Conservation (phyloP, 2,329 filamentous ascomycete species). For the Neurospora crassa region DNA sequence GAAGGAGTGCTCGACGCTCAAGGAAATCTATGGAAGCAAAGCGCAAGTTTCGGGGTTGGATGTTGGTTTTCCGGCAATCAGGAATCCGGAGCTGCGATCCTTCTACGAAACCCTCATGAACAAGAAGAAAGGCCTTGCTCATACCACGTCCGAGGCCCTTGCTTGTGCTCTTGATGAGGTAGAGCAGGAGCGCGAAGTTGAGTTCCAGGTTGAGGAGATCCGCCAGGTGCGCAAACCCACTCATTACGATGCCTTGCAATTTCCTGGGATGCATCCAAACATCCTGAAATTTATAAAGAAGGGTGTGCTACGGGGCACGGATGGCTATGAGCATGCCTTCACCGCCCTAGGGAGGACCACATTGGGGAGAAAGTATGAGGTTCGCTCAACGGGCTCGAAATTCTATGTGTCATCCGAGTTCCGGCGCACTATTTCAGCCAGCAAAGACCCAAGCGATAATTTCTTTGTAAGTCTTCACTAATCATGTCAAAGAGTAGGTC, state of each 20-base stretch:
- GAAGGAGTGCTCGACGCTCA: constrained; percentile 45
- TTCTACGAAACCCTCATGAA: background rate
- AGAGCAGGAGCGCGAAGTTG: constrained; percentile 49
- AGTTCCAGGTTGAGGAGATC: constrained; percentile 46
- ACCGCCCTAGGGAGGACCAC: constrained; percentile 16
- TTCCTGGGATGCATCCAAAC: constrained; percentile 36
- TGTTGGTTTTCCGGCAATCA: background rate
- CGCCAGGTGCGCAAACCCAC: constrained; percentile 41
- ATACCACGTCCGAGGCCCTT: background rate
- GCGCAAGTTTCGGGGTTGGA: constrained; percentile 16
- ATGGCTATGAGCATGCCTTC: constrained; percentile 1
- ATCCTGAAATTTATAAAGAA: constrained; percentile 30
- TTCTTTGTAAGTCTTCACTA: constrained; percentile 22
- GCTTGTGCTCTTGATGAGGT: constrained; percentile 45
- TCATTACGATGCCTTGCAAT: constrained; percentile 29
- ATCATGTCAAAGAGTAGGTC: constrained; percentile 10
- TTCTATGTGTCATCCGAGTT: constrained; percentile 38
- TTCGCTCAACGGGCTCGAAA: constrained; percentile 14
- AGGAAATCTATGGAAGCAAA: constrained; percentile 42
- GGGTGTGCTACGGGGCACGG: background rate
- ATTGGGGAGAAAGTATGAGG: constrained; percentile 25
- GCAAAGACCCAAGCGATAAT: constrained; percentile 21
- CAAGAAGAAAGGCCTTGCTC: background rate
- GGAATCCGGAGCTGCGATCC: background rate
- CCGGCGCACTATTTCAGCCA: constrained; percentile 30